Evolutionary conservation across 2,329 filamentous ascomycete species (phyloP).

Genomic region (Calycina marina): DNA sequence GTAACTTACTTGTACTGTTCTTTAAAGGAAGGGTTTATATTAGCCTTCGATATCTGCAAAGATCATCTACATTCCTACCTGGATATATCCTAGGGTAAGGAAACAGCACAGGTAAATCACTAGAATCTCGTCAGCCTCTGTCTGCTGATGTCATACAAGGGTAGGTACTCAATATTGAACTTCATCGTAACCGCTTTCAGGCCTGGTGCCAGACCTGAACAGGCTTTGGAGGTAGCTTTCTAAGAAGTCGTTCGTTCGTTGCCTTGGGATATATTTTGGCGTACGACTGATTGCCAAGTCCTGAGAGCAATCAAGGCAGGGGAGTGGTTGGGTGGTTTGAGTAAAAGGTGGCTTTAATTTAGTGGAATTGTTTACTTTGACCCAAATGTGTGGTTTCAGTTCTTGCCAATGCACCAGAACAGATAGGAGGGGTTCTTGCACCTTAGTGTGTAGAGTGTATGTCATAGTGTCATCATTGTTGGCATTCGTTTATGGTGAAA

Average conservation of each 20-base stretch:
- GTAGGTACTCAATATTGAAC: slow-evolving; percentile 56
- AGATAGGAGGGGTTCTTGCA: no score
- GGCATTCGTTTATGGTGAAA: no score
- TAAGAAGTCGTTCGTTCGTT: background rate
- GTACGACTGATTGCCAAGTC: no score
- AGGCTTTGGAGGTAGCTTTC: background rate
- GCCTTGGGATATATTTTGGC: no score
- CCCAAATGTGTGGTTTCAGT: no score
- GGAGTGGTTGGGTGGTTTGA: no score
- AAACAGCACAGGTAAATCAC: slow-evolving; percentile 55
- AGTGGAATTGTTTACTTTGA: no score
- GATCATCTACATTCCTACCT: slow-evolving; percentile 18
- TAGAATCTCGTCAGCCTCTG: slow-evolving; percentile 23
- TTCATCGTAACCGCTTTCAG: slow-evolving; percentile 41
- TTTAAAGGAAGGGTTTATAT: slow-evolving; percentile 33
- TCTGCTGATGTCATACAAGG: slow-evolving; percentile 1
- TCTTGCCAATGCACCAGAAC: no score
- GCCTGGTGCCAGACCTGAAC: background rate
- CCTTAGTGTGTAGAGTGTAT: no score
- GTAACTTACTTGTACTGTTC: slow-evolving; percentile 49
- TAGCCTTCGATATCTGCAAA: slow-evolving; percentile 5
- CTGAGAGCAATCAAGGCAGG: no score
- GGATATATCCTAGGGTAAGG: slow-evolving; percentile 65
- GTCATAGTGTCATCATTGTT: no score
- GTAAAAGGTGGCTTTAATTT: background rate